Base-by-base conservation (phyloP, 441 rosid species). In the Hura crepitans region DNA sequence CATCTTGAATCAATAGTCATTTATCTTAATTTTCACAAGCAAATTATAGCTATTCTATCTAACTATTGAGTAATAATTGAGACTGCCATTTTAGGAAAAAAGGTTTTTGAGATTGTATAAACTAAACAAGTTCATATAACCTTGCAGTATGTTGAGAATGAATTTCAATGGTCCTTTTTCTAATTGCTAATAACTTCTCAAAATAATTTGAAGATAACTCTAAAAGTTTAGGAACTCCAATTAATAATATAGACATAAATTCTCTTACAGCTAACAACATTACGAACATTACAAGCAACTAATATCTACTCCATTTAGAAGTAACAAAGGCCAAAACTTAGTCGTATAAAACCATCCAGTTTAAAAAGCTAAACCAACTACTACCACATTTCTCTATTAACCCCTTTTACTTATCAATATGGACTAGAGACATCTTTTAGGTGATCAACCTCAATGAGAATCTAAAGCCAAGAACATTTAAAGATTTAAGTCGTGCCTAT, bases 391-490 rank as follows among this genome's bases (percentile, higher is more conserved):
- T 93, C 99, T 79, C 90, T 96, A 78, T 87, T 81, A 62, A 92
- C 91, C 72, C 99, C 99, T 86, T 96, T 96, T 68, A 96, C 93
- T 80, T 93, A 98, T 71, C 91, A 66, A 81, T 89, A 96, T 23
- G 98, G 91, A 79, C 83, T 82, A 27, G 89, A 84, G 68, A 71
- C 82, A 76, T 89, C 97, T 87, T 91, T 92, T 66, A 96, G 91
- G 80, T 88, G 94, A 81, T 96, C 96, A 68, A 89, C 97, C 87
- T 93, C 99, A 39, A 91, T 78, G 53, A 96, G 96, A 77, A 96
- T 90, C 99, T 96, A 68, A 35, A 74, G 75, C 27, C 63, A 73
- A 35, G 63, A 73, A 49, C 49, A 74, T 62, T 66, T 50, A 77
- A 25, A 18, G 33, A 33, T 37, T 53, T 75, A 51, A 54, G 35